Evolutionary conservation across 2,329 filamentous ascomycete species (phyloP).

Genomic region (Sporothrix dimorphospora): DNA sequence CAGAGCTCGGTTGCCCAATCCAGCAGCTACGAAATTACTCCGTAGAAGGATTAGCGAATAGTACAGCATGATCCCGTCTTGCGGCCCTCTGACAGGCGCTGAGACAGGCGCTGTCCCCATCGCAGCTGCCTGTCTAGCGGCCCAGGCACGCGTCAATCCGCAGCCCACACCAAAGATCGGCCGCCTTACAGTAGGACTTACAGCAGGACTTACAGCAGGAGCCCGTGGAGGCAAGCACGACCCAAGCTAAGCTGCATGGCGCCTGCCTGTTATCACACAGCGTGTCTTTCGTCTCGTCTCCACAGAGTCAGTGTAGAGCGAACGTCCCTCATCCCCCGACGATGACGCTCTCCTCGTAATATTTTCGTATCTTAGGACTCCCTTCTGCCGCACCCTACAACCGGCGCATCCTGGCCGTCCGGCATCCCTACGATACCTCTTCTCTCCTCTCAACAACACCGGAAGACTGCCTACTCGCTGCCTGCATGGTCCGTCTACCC

Average conservation of each 20-base stretch:
- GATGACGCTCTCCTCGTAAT: slow-evolving; percentile 22
- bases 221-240: background rate
- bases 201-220: too few species aligned
- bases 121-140: slow-evolving; percentile 16
- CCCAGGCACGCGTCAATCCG: background rate
- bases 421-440: slow-evolving; percentile 7
- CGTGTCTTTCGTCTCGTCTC: slow-evolving; percentile 8
- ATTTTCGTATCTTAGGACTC: background rate
- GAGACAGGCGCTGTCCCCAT: background rate
- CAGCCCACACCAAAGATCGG: background rate
- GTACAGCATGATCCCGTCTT: background rate
- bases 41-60: background rate
- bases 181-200: background rate
- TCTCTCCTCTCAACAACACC: background rate
- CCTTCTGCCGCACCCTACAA: background rate
- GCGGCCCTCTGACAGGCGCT: background rate
- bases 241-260: slow-evolving; percentile 8
- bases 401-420: background rate
- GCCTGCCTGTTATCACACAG: slow-evolving; percentile 6
- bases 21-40: background rate
- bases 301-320: background rate
- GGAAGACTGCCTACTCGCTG: background rate
- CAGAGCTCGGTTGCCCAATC: background rate
- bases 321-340: slow-evolving; percentile 1
- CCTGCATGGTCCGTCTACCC: background rate